These are phyloP conservation scores for Metschnikowia anglica DNA, from an alignment of 805 yeast species.

Conservation along the genomic window DNA sequence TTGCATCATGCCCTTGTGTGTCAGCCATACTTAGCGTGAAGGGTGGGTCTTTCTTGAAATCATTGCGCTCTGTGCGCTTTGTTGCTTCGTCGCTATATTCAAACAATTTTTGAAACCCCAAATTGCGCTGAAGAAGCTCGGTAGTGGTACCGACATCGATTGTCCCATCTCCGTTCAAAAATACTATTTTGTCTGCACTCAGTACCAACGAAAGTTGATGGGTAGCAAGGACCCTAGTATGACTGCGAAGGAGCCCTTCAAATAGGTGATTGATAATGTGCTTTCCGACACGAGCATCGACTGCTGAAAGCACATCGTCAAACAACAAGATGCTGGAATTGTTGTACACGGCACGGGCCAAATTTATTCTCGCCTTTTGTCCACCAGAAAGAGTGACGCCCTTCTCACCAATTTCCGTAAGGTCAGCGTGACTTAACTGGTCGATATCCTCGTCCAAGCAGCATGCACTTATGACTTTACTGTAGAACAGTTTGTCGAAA, in stretches of 20 bases:
- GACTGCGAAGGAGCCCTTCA: constrained; percentile 51
- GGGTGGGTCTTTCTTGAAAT: too few species aligned
- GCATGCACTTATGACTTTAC: constrained; percentile 59
- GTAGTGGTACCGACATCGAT: constrained; percentile 60
- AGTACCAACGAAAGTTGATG: constrained; percentile 76
- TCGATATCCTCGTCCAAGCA: constrained; percentile 64
- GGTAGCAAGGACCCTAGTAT: constrained; percentile 77
- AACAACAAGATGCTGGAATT: constrained; percentile 63
- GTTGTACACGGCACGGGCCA: constrained; percentile 79
- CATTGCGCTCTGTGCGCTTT: constrained; percentile 41
- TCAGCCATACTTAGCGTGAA: too few species aligned
- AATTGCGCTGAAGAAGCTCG: constrained; percentile 46
- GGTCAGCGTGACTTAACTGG: constrained; percentile 70
- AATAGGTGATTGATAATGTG: constrained; percentile 73
- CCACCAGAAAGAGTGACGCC: constrained; percentile 90
- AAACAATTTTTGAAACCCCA: constrained; percentile 40
- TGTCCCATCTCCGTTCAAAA: constrained; percentile 63
- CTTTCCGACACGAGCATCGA: constrained; percentile 83
- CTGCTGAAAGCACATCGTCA: constrained; percentile 83
- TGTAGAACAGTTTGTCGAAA: constrained; percentile 51
- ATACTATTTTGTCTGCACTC: constrained; percentile 69
- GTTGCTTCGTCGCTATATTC: constrained; percentile 33
- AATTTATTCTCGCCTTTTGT: constrained; percentile 76
- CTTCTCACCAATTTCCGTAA: constrained; percentile 79
- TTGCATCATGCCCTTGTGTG: too few species aligned